Base-by-base conservation (phyloP, 2,329 filamentous ascomycete species). In the Mycosphaerella arachidis region DNA sequence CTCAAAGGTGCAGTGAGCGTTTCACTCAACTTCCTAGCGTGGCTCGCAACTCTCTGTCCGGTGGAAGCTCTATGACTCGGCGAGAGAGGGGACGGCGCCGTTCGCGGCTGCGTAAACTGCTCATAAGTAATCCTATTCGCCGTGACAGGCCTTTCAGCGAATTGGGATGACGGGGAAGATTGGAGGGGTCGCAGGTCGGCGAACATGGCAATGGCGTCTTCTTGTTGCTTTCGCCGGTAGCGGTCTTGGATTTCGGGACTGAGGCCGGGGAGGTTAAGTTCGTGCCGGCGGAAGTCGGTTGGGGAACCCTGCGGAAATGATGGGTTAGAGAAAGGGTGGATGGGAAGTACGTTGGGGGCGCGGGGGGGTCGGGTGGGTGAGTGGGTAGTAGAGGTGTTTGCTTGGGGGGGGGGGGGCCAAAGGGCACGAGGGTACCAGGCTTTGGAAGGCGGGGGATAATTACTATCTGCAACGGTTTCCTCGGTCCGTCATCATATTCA, bases 211-310 rank as follows among this genome's bases (percentile, higher is more conserved):
- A 62, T 48, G 43, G 70, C 72, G 59, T 72, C 71, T 50, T 61
- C 40, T 33, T 53, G 59, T 57, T 68, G 68, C 63, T 72, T 72
- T 59, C 71, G 71, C 61, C 73, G 66, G 30, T 62, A 67, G 37
- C 52, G 35, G 40, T 61, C 67, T 58, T 66, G 72, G 69, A 71
- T 64, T 30, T 67, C 64, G 8, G 66, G 61, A 8, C 65, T 63
- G n/a, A 74, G 62, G 31, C 71, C 71, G 13, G 66, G 65, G 33
- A 73, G 63, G 46, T 61, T 63, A 33, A 73, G 63, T 53, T 74
- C 72, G 61, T 73, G 66, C 57, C 71, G 66, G 52, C 70, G 67
- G 59, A 73, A 73, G 57, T 73, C 60, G 48, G 68, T 73, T 12
- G 72, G 72, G 16, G 55, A 58, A 59, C 69, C 68, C 71, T 73